A percentile compares a stretch with the other conserved stretches of the same genome.
phyloP scores from a whole-genome alignment of 2,329 filamentous ascomycete genomes.

The Xylaria sp. region DNA sequence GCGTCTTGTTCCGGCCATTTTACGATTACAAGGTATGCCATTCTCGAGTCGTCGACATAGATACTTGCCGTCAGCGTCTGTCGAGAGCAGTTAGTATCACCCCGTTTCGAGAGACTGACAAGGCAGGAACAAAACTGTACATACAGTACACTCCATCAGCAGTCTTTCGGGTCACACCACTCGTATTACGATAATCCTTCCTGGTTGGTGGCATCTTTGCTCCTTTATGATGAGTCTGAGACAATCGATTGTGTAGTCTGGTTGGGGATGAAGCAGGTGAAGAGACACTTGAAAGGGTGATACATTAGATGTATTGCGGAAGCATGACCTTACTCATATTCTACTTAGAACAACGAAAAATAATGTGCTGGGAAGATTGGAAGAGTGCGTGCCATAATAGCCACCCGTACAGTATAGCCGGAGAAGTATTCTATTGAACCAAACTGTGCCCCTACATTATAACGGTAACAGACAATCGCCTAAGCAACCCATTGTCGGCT shows the following conservation, averaged over 20 bases:
- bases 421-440: background rate
- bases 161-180: background rate
- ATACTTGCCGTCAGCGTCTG: constrained; percentile 16
- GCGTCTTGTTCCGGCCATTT: background rate
- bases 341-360: background rate
- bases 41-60: background rate
- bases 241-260: background rate
- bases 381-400: background rate
- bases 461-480: background rate
- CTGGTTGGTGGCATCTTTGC: constrained; percentile 7
- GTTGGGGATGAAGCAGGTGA: background rate
- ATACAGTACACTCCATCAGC: constrained; percentile 14
- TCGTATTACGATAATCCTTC: background rate
- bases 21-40: background rate
- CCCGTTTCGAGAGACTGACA: background rate
- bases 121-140: background rate
- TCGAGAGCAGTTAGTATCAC: background rate
- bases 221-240: background rate
- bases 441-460: background rate
- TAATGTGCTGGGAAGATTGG: background rate
- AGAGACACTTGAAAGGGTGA: background rate
- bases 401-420: background rate
- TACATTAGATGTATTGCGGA: background rate
- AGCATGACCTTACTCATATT: too few species aligned
- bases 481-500: background rate